Conservation (phyloP, 306 rosid species). For the Aeschynomene evenia region DNA sequence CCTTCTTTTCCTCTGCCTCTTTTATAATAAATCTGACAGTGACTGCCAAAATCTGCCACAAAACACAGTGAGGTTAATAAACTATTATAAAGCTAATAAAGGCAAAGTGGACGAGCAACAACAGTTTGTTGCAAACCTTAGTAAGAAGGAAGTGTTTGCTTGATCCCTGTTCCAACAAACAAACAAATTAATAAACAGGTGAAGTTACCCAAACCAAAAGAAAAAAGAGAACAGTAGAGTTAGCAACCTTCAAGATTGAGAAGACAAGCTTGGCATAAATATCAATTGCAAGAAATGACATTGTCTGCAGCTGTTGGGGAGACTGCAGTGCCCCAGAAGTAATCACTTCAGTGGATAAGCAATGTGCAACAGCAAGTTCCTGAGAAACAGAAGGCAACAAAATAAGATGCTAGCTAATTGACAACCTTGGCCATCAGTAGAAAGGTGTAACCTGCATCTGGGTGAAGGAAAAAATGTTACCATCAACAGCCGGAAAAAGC, state of each 20-base stretch:
- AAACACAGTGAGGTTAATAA: constrained; percentile 25
- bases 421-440: background rate
- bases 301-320: constrained; percentile 60
- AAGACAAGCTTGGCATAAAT: constrained; percentile 77
- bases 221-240: background rate
- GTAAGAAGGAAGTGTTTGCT: constrained; percentile 63
- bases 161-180: constrained; percentile 66
- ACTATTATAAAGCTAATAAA: constrained; percentile 2
- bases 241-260: constrained; percentile 75
- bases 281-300: constrained; percentile 89
- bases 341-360: constrained; percentile 71
- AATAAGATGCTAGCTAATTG: background rate
- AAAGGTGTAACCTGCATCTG: background rate
- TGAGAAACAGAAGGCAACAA: constrained; percentile 15
- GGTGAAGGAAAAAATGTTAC: constrained; percentile 42
- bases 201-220: background rate
- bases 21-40: constrained; percentile 71
- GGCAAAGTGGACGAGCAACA: background rate
- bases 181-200: constrained; percentile 22
- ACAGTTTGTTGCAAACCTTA: constrained; percentile 54
- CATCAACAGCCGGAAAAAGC: constrained; percentile 71
- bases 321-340: constrained; percentile 69
- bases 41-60: constrained; percentile 72
- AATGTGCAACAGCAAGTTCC: constrained; percentile 84
- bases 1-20: constrained; percentile 91